phyloP scores from a whole-genome alignment of 257 asterid genomes.

The Ajuga chamaepitys region DNA sequence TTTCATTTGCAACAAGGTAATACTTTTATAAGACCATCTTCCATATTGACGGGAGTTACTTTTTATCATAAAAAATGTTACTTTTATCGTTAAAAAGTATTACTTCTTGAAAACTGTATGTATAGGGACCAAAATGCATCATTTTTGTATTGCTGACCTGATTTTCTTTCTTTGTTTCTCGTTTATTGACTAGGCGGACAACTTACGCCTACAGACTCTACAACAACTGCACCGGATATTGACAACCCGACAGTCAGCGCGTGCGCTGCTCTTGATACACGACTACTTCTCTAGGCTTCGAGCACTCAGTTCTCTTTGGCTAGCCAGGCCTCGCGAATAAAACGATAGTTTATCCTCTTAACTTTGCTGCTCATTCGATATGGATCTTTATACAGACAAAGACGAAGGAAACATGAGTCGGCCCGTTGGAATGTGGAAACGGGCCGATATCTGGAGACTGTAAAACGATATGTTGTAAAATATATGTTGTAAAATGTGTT shows the following conservation, averaged over 20 bases:
- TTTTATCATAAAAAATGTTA: no score
- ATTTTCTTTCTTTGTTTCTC: neutral
- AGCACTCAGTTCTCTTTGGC: slow-evolving; percentile 94
- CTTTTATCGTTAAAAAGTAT: no score
- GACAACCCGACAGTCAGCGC: slow-evolving; percentile 86
- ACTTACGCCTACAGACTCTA: slow-evolving; percentile 78
- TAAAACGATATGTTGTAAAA: slow-evolving; percentile 10
- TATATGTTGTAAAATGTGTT: slow-evolving; percentile 1
- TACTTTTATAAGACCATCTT: no score
- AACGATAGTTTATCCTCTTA: neutral
- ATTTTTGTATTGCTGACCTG: no score
- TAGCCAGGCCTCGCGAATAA: slow-evolving; percentile 84
- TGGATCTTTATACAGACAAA: neutral
- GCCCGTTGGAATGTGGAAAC: neutral
- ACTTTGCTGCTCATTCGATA: neutral
- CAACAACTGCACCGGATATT: slow-evolving; percentile 82
- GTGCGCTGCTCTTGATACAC: slow-evolving; percentile 64
- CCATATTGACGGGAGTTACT: no score
- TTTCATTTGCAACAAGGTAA: no score
- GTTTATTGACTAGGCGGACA: slow-evolving; percentile 59
- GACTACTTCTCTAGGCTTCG: slow-evolving; percentile 88
- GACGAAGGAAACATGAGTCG: neutral
- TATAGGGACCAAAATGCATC: no score
- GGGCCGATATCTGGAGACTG: neutral
- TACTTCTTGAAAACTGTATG: no score